Conservation (phyloP, 2,329 filamentous ascomycete species). For the Penicillium sp. region DNA sequence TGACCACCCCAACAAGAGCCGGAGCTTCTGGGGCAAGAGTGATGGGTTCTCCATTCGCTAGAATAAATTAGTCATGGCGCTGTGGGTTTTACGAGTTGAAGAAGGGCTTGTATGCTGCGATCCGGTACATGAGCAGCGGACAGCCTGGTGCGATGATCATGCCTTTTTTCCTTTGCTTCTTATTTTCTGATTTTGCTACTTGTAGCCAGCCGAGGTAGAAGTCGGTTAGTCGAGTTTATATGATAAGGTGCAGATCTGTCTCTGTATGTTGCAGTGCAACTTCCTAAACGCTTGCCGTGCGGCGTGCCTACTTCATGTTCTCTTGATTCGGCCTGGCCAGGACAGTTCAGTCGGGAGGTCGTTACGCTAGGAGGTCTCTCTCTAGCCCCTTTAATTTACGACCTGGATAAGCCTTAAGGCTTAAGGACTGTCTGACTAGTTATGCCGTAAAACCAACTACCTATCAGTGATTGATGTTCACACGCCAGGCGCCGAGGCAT, state of each 20-base stretch:
- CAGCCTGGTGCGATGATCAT: conserved; percentile 19
- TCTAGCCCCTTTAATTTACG: too few relatives aligned
- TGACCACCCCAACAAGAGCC: conserved; percentile 61
- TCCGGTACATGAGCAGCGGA: conserved; percentile 22
- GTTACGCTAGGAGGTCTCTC: too few relatives aligned
- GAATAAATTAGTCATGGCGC: conserved; percentile 22
- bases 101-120: conserved; percentile 21
- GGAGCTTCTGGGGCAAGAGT: conserved; percentile 57
- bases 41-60: conserved; percentile 64
- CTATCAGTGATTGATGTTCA: too few relatives aligned
- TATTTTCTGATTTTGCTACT: conserved; percentile 1
- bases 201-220: conserved; percentile 9
- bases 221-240: not conserved
- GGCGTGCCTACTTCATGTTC: too few relatives aligned
- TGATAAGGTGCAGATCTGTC: not conserved
- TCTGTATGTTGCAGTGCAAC: too few relatives aligned
- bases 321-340: too few relatives aligned
- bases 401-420: too few relatives aligned
- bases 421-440: too few relatives aligned
- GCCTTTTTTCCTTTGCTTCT: conserved; percentile 7
- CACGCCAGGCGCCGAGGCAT: too few relatives aligned
- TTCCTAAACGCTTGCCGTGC: too few relatives aligned
- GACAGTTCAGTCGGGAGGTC: too few relatives aligned
- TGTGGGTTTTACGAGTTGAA: conserved; percentile 19
- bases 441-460: too few relatives aligned